Evolutionary conservation across 2,329 filamentous ascomycete genomes (phyloP).

Genomic region (Cladosporium sp.): DNA sequence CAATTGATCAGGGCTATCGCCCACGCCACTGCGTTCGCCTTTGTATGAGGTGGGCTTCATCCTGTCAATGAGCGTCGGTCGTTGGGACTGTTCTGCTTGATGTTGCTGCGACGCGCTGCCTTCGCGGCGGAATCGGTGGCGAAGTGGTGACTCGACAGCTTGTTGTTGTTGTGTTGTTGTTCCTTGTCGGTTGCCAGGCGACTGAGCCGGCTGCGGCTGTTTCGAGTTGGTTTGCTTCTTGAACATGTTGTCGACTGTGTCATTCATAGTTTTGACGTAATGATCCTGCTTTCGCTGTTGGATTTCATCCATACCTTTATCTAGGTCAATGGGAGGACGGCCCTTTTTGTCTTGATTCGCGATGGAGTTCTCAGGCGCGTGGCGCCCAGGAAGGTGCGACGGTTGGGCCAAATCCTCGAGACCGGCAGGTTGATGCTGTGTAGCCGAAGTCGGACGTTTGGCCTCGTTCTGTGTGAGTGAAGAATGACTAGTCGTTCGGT

Average conservation of each 20-base stretch:
- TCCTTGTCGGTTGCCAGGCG: not conserved
- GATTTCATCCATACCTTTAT: not conserved
- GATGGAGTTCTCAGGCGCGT: not conserved
- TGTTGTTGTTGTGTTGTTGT: not conserved
- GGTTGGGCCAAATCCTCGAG: not conserved
- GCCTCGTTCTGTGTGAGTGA: not conserved
- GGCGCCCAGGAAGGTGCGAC: not conserved
- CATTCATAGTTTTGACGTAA: not conserved
- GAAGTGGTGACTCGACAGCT: not conserved
- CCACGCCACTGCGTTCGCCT: not conserved
- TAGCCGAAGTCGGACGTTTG: not conserved
- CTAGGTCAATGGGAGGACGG: not conserved
- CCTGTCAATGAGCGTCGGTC: not conserved
- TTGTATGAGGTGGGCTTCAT: not conserved
- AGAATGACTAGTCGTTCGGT: not conserved
- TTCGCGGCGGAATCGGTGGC: not conserved
- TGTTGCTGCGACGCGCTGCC: not conserved
- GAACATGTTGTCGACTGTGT: not conserved
- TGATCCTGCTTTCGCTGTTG: not conserved
- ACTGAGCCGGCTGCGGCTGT: not conserved
- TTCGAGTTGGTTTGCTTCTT: not conserved
- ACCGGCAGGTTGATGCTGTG: not conserved
- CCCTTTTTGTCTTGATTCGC: not conserved
- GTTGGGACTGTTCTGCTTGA: not conserved
- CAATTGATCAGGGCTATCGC: constrained; percentile 4